These are phyloP conservation scores for Rhizodiscina lignyota DNA, from an alignment of 495 filamentous ascomycete species.

Conservation along the genomic window DNA sequence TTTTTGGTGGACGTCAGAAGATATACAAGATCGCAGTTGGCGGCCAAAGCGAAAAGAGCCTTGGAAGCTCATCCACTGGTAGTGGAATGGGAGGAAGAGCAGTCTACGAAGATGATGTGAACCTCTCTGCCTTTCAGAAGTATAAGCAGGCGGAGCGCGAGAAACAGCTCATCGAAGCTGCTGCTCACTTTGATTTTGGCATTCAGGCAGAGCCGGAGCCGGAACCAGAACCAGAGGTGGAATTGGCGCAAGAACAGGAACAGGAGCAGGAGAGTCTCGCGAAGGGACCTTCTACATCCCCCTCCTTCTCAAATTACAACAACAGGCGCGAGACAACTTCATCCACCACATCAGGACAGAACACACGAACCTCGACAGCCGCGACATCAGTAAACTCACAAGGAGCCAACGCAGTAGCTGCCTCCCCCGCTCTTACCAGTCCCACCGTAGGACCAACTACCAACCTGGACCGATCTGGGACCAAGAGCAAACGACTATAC, in stretches of 20 bases:
- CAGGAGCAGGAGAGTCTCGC: constrained; percentile 17
- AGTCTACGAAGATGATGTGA: constrained; percentile 76
- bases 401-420: constrained; percentile 25
- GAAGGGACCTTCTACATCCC: constrained; percentile 29
- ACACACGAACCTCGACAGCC: constrained; percentile 66
- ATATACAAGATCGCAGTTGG: constrained; percentile 73
- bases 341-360: constrained; percentile 56
- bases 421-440: constrained; percentile 6
- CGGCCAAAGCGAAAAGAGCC: constrained; percentile 24
- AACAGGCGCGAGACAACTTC: constrained; percentile 72
- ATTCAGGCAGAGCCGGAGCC: constrained; percentile 21
- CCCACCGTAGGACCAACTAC: constrained; percentile 1
- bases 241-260: constrained; percentile 24
- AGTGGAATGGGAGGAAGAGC: constrained; percentile 43
- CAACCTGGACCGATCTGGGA: constrained; percentile 26
- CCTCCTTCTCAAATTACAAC: constrained; percentile 43
- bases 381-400: constrained; percentile 86
- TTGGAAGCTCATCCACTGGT: constrained; percentile 14
- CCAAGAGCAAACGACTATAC: constrained; percentile 64
- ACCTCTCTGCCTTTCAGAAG: constrained; percentile 62
- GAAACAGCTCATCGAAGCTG: too few relatives aligned
- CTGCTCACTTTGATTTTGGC: too few relatives aligned
- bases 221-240: constrained; percentile 19
- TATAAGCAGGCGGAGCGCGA: constrained; percentile 43
- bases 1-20: constrained; percentile 94